These are phyloP conservation scores for Chimonanthus praecox DNA, from an alignment of 164 flowering plant genomes.

Conservation along the genomic window DNA sequence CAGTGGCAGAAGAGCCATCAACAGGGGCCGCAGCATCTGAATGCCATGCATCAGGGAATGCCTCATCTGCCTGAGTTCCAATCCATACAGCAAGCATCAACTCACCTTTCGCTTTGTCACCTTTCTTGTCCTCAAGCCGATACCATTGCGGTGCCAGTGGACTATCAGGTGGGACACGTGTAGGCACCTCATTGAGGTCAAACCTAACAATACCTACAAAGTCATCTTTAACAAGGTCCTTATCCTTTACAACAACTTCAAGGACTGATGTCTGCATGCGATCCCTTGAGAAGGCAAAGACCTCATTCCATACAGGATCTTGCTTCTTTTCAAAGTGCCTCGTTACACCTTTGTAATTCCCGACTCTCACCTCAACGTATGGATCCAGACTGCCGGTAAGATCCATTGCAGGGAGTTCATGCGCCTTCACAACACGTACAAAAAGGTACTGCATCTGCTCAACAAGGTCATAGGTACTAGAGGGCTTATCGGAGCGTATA, in stretches of 20 bases:
- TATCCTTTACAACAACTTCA: constrained; percentile 84
- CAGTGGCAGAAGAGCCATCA: constrained; percentile 43
- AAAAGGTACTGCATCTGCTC: constrained; percentile 82
- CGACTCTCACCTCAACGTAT: constrained; percentile 79
- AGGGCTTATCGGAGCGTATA: constrained; percentile 52
- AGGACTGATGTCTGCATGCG: constrained; percentile 69
- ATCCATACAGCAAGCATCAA: constrained; percentile 96
- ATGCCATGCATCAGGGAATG: constrained; percentile 90
- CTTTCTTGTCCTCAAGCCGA: constrained; percentile 69
- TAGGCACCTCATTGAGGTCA: constrained; percentile 78
- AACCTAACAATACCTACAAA: constrained; percentile 73
- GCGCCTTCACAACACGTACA: constrained; percentile 87
- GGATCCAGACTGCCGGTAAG: constrained; percentile 86
- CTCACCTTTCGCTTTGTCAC: constrained; percentile 70
- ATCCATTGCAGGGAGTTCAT: constrained; percentile 63
- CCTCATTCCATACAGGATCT: constrained; percentile 82
- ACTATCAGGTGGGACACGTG: constrained; percentile 89
- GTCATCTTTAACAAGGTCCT: constrained; percentile 64
- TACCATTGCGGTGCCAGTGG: constrained; percentile 93
- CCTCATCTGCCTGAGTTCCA: constrained; percentile 92
- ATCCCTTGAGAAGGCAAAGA: constrained; percentile 76
- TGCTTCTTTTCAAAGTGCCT: constrained; percentile 67
- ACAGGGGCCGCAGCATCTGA: constrained; percentile 72
- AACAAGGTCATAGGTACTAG: constrained; percentile 85
- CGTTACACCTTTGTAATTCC: constrained; percentile 78